phyloP scores from a whole-genome alignment of 306 rosid species.

The Vigna nakashimae region DNA sequence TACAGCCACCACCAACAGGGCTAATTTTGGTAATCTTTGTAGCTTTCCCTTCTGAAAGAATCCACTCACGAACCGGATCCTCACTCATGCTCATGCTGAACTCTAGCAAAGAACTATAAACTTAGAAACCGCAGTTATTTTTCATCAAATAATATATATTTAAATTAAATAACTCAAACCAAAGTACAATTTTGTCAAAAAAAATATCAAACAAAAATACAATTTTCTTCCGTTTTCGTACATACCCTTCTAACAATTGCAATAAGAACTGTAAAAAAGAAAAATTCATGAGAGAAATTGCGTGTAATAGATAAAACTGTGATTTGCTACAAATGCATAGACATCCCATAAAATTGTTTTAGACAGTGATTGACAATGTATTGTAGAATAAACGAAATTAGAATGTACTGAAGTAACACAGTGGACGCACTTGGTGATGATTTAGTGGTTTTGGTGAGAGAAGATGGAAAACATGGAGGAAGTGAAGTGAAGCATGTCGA shows the following conservation, averaged over 20 bases:
- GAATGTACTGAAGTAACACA: slow-evolving; percentile 1
- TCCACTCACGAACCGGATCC: slow-evolving; percentile 93
- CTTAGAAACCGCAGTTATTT: slow-evolving; percentile 1
- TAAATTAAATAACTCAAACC: slow-evolving; percentile 35
- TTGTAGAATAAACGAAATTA: not conserved
- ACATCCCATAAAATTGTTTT: not conserved
- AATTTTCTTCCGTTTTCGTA: not conserved
- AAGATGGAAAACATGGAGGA: slow-evolving; percentile 49
- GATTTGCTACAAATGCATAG: not conserved
- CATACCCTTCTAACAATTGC: not conserved
- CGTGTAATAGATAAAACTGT: not conserved
- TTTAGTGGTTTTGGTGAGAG: slow-evolving; percentile 57
- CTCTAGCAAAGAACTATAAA: slow-evolving; percentile 54
- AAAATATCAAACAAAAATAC: slow-evolving; percentile 19
- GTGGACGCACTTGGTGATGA: slow-evolving; percentile 48
- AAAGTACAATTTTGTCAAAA: slow-evolving; percentile 2
- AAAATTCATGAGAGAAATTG: not conserved
- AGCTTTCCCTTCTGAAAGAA: slow-evolving; percentile 85
- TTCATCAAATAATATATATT: not conserved
- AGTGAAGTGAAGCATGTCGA: slow-evolving; percentile 57
- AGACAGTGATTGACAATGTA: not conserved
- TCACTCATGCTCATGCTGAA: slow-evolving; percentile 74
- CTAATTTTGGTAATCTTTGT: slow-evolving; percentile 72
- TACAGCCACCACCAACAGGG: slow-evolving; percentile 95
- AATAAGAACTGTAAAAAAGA: not conserved